These are phyloP conservation scores for Diaporthe nobilis DNA, from an alignment of 2,329 filamentous ascomycete species.

Conservation along the genomic window DNA sequence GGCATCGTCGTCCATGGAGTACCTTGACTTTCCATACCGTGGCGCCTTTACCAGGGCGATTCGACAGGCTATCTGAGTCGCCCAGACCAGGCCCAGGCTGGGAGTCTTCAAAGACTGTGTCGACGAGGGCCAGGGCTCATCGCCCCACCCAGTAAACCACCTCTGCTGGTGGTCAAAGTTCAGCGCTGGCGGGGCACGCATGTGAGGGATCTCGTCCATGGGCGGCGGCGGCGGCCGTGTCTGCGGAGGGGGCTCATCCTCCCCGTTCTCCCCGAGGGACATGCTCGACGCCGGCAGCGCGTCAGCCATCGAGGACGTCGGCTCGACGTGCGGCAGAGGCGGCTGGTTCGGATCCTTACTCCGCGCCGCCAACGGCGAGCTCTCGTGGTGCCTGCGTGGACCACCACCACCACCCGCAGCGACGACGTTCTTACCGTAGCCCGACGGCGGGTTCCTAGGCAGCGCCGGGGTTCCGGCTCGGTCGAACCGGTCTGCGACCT, in stretches of 20 bases:
- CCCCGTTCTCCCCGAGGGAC: slow-evolving; percentile 45
- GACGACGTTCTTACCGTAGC: slow-evolving; percentile 28
- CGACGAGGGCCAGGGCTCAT: slow-evolving; percentile 64
- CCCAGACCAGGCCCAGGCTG: slow-evolving; percentile 89
- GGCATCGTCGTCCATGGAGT: slow-evolving; percentile 54
- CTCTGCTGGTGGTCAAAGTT: slow-evolving; percentile 90
- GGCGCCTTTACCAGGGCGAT: slow-evolving; percentile 84
- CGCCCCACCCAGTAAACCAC: slow-evolving; percentile 97
- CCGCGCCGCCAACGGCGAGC: slow-evolving; percentile 64
- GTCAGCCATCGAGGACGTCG: slow-evolving; percentile 57
- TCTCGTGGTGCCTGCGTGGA: neutral
- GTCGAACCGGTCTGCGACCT: slow-evolving; percentile 90
- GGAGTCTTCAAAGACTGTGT: slow-evolving; percentile 80
- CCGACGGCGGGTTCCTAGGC: slow-evolving; percentile 41
- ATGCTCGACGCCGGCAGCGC: slow-evolving; percentile 53
- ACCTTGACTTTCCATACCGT: slow-evolving; percentile 57
- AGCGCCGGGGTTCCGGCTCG: slow-evolving; percentile 40
- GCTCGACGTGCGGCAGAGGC: slow-evolving; percentile 51
- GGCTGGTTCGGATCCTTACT: slow-evolving; percentile 52
- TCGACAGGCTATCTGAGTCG: slow-evolving; percentile 87
- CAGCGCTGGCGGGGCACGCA: slow-evolving; percentile 63
- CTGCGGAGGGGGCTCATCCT: slow-evolving; percentile 31
- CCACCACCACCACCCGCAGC: neutral
- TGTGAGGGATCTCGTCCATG: slow-evolving; percentile 10
- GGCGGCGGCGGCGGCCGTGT: slow-evolving; percentile 24